Conservation (phyloP, 371 early-diverging fungal species). For the Mucor velutinosus region DNA sequence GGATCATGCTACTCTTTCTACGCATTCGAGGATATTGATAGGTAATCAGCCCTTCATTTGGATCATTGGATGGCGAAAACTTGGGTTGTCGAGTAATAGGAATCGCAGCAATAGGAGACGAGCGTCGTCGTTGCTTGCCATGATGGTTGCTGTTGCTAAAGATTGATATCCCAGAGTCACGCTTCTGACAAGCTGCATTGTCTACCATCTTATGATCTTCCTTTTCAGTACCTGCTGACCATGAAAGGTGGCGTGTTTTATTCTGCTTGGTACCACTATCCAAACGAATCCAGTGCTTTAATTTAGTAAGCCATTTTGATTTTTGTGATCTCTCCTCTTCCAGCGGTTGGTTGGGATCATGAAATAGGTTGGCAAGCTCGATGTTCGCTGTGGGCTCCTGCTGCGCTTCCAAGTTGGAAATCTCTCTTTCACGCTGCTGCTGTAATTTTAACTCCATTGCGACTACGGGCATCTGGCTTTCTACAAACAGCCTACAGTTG, state of each 20-base stretch:
- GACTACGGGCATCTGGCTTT: conserved; percentile 7
- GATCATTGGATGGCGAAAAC: background rate
- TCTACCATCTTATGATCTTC: background rate
- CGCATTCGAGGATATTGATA: conserved; percentile 10
- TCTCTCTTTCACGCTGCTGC: conserved; percentile 6
- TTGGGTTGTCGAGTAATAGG: conserved; percentile 12
- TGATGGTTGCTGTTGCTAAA: background rate
- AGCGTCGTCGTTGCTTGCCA: background rate
- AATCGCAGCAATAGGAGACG: background rate
- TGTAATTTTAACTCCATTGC: background rate
- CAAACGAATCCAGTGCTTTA: conserved; percentile 3
- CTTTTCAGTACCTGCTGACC: conserved; percentile 2
- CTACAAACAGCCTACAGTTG: conserved; percentile 9
- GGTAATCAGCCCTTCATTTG: background rate
- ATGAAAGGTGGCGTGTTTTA: background rate
- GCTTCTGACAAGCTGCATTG: background rate
- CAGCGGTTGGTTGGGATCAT: background rate
- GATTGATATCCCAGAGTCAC: conserved; percentile 8
- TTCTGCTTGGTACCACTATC: background rate
- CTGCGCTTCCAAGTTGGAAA: background rate
- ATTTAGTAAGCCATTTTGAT: background rate
- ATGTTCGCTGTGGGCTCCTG: background rate
- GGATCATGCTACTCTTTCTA: background rate
- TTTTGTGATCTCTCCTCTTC: background rate
- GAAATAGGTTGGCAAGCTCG: background rate